Conservation (phyloP, 352 stramenopile genomes). For the Phytophthora nicotianae region DNA sequence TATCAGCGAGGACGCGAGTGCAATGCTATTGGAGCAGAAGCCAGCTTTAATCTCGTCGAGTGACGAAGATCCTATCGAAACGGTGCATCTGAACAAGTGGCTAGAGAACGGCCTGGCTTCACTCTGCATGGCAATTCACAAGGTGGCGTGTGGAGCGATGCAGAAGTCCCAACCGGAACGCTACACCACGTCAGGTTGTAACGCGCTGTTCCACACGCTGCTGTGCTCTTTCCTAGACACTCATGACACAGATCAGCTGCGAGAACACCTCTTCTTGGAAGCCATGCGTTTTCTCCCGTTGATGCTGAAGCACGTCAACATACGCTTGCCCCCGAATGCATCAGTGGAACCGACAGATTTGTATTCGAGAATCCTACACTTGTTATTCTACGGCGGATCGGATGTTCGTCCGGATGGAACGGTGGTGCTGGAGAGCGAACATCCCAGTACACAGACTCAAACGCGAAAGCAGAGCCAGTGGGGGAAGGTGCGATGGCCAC, state of each 20-base stretch:
- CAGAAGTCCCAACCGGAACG: slow-evolving; percentile 84
- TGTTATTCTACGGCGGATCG: slow-evolving; percentile 78
- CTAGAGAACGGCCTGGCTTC: slow-evolving; percentile 70
- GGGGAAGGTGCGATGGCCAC: slow-evolving; percentile 79
- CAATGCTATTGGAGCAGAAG: slow-evolving; percentile 43
- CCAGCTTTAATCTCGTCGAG: slow-evolving; percentile 11
- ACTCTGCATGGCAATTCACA: slow-evolving; percentile 88
- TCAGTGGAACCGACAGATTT: slow-evolving; percentile 29
- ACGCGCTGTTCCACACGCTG: slow-evolving; percentile 81
- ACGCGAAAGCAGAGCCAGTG: slow-evolving; percentile 88
- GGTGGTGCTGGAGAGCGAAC: slow-evolving; percentile 73
- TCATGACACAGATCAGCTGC: slow-evolving; percentile 61
- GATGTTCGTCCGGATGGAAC: slow-evolving; percentile 71
- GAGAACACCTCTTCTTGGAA: slow-evolving; percentile 67
- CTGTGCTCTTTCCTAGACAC: slow-evolving; percentile 78
- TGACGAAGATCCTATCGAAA: slow-evolving; percentile 23
- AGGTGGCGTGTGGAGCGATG: slow-evolving; percentile 81
- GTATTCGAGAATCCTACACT: slow-evolving; percentile 55
- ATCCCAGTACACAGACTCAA: slow-evolving; percentile 83
- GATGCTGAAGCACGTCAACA: slow-evolving; percentile 66
- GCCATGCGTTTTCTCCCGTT: slow-evolving; percentile 78
- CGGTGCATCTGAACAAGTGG: slow-evolving; percentile 51
- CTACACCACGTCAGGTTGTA: slow-evolving; percentile 76
- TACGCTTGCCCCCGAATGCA: slow-evolving; percentile 32
- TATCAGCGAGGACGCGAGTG: slow-evolving; percentile 26